These are phyloP conservation scores for Psidium friedrichsthalianum DNA, from an alignment of 345 rosid genomes.

Conservation along the genomic window DNA sequence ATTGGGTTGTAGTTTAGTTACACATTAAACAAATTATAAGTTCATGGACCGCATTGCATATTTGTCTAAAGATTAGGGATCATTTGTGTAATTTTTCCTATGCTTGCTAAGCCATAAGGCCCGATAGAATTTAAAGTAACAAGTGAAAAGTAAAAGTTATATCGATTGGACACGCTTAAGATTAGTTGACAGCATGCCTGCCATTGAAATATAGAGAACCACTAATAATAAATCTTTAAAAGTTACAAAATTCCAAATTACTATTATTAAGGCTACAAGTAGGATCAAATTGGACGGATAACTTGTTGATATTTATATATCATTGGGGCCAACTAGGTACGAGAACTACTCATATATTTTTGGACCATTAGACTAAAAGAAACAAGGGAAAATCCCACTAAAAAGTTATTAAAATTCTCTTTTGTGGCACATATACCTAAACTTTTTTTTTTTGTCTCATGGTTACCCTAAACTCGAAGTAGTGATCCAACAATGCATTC, in stretches of 20 bases:
- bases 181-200: neutral
- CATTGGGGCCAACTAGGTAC: neutral
- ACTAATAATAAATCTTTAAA: neutral
- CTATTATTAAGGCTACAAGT: no score
- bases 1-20: no score
- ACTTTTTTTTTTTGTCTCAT: neutral
- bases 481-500: neutral
- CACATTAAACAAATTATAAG: no score
- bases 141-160: neutral
- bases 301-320: neutral
- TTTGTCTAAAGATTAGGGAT: no score
- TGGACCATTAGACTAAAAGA: neutral
- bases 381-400: neutral
- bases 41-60: no score
- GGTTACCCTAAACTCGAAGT: neutral
- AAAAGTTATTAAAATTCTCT: no score
- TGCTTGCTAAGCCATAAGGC: neutral
- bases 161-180: neutral
- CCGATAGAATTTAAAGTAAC: no score
- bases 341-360: neutral
- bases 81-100: no score
- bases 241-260: no score
- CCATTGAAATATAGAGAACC: neutral
- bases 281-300: neutral
- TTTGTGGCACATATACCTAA: neutral